These are phyloP conservation scores for Beauveria australis DNA, from an alignment of 2,329 filamentous ascomycete genomes.

Conservation along the genomic window DNA sequence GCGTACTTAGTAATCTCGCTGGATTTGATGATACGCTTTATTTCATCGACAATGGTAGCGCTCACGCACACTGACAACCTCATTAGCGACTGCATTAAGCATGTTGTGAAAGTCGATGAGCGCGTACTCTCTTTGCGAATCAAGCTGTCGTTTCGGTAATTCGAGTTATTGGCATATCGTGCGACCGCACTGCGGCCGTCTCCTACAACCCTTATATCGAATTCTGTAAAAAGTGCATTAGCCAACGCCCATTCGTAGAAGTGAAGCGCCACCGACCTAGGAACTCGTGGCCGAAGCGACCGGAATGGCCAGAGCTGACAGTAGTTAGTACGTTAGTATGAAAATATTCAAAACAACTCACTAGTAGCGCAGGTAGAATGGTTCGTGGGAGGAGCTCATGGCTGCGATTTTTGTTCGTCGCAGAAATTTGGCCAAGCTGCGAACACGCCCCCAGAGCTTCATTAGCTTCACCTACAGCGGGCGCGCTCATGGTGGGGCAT, in stretches of 20 bases:
- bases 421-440: not conserved
- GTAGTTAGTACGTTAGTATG: slow-evolving; percentile 1
- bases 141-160: slow-evolving; percentile 96
- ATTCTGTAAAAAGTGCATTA: slow-evolving; percentile 51
- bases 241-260: not conserved
- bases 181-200: slow-evolving; percentile 91
- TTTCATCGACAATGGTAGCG: slow-evolving; percentile 80
- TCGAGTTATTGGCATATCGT: slow-evolving; percentile 98
- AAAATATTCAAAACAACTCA: slow-evolving; percentile 38
- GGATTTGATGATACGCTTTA: slow-evolving; percentile 93
- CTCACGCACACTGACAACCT: slow-evolving; percentile 78
- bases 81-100: not conserved
- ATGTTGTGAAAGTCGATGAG: not conserved
- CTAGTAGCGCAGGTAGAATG: slow-evolving; percentile 98
- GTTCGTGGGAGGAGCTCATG: slow-evolving; percentile 65
- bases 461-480: not conserved
- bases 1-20: slow-evolving; percentile 93
- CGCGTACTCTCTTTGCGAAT: slow-evolving; percentile 97
- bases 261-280: slow-evolving; percentile 51
- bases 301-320: slow-evolving; percentile 86
- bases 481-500: slow-evolving; percentile 14
- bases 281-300: slow-evolving; percentile 96
- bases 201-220: slow-evolving; percentile 87
- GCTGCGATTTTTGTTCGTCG: slow-evolving; percentile 19
- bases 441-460: not conserved